These are phyloP conservation scores for Trypanosoma scelopori DNA, from an alignment of 208 protist genomes.

Conservation along the genomic window DNA sequence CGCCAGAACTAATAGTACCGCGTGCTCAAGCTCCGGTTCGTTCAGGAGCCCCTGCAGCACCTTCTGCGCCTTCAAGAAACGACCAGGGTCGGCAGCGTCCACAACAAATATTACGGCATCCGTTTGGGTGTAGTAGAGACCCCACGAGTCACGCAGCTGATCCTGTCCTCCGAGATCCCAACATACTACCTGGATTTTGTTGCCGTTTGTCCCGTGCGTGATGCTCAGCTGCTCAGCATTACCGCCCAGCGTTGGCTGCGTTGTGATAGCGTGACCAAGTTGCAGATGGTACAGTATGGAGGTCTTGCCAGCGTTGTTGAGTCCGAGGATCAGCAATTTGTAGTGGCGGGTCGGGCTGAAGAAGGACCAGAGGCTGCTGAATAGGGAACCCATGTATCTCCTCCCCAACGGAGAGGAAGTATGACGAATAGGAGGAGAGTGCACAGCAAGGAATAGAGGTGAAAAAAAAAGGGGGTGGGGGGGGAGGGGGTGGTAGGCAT, in stretches of 20 bases:
- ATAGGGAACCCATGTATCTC: slow-evolving; percentile 60
- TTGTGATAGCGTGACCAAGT: slow-evolving; percentile 95
- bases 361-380: slow-evolving; percentile 61
- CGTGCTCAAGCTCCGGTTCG: slow-evolving; percentile 78
- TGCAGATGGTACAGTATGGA: slow-evolving; percentile 98
- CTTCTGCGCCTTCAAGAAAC: slow-evolving; percentile 71
- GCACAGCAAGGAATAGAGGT: too few species aligned
- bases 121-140: slow-evolving; percentile 96
- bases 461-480: too few species aligned
- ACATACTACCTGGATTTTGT: slow-evolving; percentile 92
- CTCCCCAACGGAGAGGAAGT: too few species aligned
- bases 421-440: too few species aligned
- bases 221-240: slow-evolving; percentile 97
- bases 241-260: slow-evolving; percentile 97
- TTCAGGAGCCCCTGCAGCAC: slow-evolving; percentile 89
- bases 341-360: slow-evolving; percentile 60
- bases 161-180: slow-evolving; percentile 98
- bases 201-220: slow-evolving; percentile 92
- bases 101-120: slow-evolving; percentile 94
- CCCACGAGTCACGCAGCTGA: slow-evolving; percentile 91
- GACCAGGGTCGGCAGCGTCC: slow-evolving; percentile 80
- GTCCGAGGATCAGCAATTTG: slow-evolving; percentile 93
- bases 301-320: slow-evolving; percentile 98
- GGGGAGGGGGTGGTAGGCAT: too few species aligned
- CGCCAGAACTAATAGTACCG: slow-evolving; percentile 92